Conservation (phyloP, 2,329 filamentous ascomycete species). For the Fusarium paranaense region DNA sequence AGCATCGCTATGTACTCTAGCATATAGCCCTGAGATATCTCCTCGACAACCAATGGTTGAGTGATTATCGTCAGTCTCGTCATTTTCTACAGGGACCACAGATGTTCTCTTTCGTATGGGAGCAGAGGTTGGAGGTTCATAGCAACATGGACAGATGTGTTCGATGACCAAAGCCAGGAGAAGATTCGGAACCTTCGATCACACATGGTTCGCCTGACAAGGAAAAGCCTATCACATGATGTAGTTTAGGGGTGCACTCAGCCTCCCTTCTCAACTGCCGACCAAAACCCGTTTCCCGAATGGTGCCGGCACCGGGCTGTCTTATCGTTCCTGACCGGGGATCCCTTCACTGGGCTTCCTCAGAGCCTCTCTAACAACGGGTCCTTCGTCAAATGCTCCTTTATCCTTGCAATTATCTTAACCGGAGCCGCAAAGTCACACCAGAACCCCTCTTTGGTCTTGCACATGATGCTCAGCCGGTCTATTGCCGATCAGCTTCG, state of each 20-base stretch:
- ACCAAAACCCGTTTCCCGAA: background rate
- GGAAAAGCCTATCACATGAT: background rate
- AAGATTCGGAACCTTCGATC: no score
- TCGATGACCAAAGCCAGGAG: background rate
- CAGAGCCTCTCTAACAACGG: background rate
- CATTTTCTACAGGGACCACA: background rate
- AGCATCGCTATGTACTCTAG: background rate
- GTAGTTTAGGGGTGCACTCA: background rate
- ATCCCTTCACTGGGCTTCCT: background rate
- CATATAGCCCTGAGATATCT: background rate
- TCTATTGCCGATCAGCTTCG: background rate
- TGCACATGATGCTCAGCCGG: background rate
- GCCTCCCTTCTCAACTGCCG: background rate
- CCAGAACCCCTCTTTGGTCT: constrained; percentile 14
- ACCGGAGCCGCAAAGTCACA: constrained; percentile 10
- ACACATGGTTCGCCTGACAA: no score
- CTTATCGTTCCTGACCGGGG: background rate
- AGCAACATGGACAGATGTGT: background rate
- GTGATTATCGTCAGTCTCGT: background rate
- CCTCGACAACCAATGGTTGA: background rate
- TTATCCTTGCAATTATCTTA: background rate
- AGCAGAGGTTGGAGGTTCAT: background rate
- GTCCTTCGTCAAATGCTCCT: background rate
- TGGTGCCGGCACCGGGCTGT: background rate
- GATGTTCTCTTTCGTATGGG: background rate